Evolutionary conservation across 768 basidiomycete genomes (phyloP).

Genomic region (Boletus tomentosulus): DNA sequence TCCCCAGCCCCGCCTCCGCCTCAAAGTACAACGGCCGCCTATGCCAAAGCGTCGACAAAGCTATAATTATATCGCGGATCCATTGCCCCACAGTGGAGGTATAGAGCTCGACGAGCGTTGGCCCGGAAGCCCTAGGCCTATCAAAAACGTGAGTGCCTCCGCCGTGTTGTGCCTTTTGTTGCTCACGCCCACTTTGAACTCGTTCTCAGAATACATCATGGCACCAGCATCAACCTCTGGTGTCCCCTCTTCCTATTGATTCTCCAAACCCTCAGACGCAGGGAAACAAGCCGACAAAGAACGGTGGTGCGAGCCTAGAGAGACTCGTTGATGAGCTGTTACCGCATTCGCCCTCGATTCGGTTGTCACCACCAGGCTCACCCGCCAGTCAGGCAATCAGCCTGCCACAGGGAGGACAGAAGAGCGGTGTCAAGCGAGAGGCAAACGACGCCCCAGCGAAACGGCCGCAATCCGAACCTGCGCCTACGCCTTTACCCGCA

Average conservation of each 20-base stretch:
- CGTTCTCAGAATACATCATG: conserved; percentile 4
- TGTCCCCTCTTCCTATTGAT: conserved; percentile 2
- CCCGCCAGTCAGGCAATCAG: not conserved
- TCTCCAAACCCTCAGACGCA: not conserved
- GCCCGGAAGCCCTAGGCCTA: conserved; percentile 14
- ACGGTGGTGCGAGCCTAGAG: conserved; percentile 8
- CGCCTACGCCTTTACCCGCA: not conserved
- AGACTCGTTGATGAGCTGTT: conserved; percentile 12
- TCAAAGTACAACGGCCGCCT: conserved; percentile 24
- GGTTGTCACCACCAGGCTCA: conserved; percentile 16
- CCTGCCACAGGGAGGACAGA: conserved; percentile 2
- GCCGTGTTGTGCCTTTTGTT: not conserved
- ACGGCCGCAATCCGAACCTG: not conserved
- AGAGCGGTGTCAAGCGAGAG: not conserved
- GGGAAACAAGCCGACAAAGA: not conserved
- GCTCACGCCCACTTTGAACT: not conserved
- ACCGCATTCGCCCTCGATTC: conserved; percentile 17
- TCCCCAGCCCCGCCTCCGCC: conserved; percentile 20
- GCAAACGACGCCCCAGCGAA: not conserved
- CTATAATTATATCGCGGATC: conserved; percentile 8
- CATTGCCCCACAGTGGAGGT: not conserved
- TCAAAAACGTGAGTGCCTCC: conserved; percentile 11
- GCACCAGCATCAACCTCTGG: conserved; percentile 15
- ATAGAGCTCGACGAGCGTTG: conserved; percentile 4
- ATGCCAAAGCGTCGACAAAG: conserved; percentile 24